Evolutionary conservation across 1,139 yeast genomes (phyloP), one percentile per base, ranked within the genome.

Genomic region (Lodderomyces pseudojiufengensis): DNA sequence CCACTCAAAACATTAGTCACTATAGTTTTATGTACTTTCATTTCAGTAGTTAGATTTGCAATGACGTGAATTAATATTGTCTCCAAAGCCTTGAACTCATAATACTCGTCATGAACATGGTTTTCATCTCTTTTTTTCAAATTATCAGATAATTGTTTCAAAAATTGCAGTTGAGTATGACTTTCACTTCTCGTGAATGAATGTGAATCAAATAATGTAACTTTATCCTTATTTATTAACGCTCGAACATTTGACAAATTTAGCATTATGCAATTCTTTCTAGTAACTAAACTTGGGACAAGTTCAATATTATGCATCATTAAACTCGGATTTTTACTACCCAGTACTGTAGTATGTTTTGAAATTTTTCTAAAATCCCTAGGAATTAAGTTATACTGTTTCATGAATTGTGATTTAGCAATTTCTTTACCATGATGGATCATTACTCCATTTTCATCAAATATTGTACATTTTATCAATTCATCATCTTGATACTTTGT

Each of bases 381-480:
- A 2, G 71, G 60, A 0, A 60, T 65, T 26, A 70, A 48, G 32
- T 61, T 54, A 43, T 67, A 59, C 11, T 50, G 41, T 38, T 60
- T 59, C 61, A 70, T 59, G 42, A 70, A 68, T 31, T 60, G 61
- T 43, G 48, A 52, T 36, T 67, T 54, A 31, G 57, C 53, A 27
- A 68, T 49, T 29, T 66, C 73, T 40, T 63, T 61, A 12, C 73
- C 71, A 38, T 66, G 73, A 16, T 57, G 55, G 4, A 59, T 54
- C 44, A 70, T 61, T 26, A 61, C 56, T 3, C 76, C 76, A 3
- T 48, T 35, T 5, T 44, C 36, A 41, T 69, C 56, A 38, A 69
- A 69, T 11, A 66, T 57, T 0, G 97, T 86, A 50, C 97, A 88
- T 42, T 82, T 45, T 15, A 70, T 61, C 35, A 45, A 49, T 26